Evolutionary conservation across 495 filamentous ascomycete genomes (phyloP).

Genomic region (Xylaria bambusicola): DNA sequence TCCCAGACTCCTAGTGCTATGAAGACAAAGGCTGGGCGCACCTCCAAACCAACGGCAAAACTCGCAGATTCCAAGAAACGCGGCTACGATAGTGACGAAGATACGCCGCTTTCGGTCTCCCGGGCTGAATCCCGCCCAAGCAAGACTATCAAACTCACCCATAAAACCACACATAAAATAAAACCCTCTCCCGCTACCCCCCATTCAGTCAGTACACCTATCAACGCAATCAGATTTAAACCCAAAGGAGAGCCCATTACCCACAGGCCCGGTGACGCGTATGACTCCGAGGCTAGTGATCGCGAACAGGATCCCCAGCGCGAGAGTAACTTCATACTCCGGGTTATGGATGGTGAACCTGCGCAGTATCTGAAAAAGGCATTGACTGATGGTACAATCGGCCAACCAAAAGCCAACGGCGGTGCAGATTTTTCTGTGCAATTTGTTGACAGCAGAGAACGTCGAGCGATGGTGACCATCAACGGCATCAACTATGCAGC

Average conservation of each 20-base stretch:
- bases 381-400: constrained; percentile 72
- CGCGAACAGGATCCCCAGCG: constrained; percentile 82
- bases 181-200: constrained; percentile 22
- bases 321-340: constrained; percentile 84
- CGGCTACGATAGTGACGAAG: constrained; percentile 45
- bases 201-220: constrained; percentile 26
- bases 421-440: constrained; percentile 75
- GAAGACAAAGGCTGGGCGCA: constrained; percentile 52
- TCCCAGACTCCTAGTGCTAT: constrained; percentile 25
- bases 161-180: constrained; percentile 20
- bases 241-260: constrained; percentile 62
- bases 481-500: constrained; percentile 75
- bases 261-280: constrained; percentile 77
- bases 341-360: constrained; percentile 82
- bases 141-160: constrained; percentile 43
- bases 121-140: constrained; percentile 25
- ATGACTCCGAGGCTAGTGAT: constrained; percentile 96
- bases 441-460: constrained; percentile 72
- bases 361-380: constrained; percentile 76
- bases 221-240: constrained; percentile 53
- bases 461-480: constrained; percentile 72
- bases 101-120: constrained; percentile 33
- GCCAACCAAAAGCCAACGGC: constrained; percentile 58
- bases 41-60: constrained; percentile 51
- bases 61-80: constrained; percentile 46